A percentile compares a stretch with the other conserved stretches of the same genome.
Conservation (phyloP, 306 rosid species). For the Cyclanthera cordifolia region DNA sequence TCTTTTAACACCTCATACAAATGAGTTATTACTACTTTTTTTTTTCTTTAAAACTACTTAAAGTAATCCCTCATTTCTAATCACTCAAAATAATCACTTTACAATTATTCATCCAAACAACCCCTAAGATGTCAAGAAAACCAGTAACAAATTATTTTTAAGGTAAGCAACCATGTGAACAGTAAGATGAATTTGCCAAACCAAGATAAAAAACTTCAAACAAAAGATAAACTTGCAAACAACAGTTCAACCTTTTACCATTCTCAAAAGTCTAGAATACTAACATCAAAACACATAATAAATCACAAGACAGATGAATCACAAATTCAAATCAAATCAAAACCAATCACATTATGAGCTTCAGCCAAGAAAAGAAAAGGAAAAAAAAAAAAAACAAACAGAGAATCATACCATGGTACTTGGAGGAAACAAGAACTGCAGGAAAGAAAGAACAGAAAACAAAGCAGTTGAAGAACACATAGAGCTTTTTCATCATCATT, state of each 20-base stretch:
- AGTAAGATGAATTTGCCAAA: neutral
- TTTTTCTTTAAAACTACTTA: no score
- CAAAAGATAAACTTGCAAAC: neutral
- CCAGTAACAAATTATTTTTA: no score
- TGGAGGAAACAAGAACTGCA: constrained; percentile 54
- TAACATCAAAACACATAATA: neutral
- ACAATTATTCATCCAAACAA: no score
- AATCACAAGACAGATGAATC: neutral
- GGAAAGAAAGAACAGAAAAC: constrained; percentile 28
- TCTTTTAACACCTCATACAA: no score
- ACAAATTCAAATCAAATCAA: neutral
- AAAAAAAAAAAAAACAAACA: neutral
- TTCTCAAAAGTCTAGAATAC: neutral
- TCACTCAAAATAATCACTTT: no score
- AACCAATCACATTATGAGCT: neutral
- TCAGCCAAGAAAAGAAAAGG: neutral
- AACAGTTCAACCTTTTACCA: neutral
- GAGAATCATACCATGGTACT: constrained; percentile 46
- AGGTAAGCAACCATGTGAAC: no score
- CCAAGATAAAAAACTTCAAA: neutral
- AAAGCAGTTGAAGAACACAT: constrained; percentile 18
- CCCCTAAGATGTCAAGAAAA: no score
- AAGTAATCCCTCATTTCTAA: no score
- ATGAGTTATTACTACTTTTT: no score
- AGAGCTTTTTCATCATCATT: constrained; percentile 35